phyloP scores from a whole-genome alignment of 768 basidiomycete species.

The Podaxis sp. region DNA sequence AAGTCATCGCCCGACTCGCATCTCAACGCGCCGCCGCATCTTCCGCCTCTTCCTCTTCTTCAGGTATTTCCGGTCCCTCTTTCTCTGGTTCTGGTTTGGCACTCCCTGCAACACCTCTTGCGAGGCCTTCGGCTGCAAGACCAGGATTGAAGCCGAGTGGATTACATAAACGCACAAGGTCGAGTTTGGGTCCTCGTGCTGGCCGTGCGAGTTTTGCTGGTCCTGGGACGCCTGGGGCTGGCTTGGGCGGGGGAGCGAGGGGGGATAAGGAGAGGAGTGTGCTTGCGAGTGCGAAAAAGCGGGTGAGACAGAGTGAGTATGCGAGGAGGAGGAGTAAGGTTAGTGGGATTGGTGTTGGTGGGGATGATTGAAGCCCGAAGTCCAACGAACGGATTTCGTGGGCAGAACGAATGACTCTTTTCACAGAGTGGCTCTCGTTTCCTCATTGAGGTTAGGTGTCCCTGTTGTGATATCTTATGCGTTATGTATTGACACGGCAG shows the following conservation, averaged over 20 bases:
- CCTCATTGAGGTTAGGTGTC: background rate
- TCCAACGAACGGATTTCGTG: background rate
- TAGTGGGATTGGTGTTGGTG: conserved; percentile 10
- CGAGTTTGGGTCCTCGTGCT: conserved; percentile 51
- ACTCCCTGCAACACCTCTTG: conserved; percentile 19
- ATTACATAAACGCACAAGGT: conserved; percentile 30
- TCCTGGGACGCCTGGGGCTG: conserved; percentile 19
- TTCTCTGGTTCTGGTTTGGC: conserved; percentile 11
- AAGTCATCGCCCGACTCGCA: conserved; percentile 74
- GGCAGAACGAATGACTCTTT: background rate
- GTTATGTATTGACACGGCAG: background rate
- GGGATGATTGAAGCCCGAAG: background rate
- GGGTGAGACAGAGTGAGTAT: conserved; percentile 77
- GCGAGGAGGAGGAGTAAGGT: conserved; percentile 52
- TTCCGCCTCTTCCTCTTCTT: conserved; percentile 24
- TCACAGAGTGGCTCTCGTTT: background rate
- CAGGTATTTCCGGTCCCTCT: background rate
- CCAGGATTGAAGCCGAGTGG: conserved; percentile 11
- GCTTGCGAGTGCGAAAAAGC: conserved; percentile 68
- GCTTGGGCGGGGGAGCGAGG: conserved; percentile 27
- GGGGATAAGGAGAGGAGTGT: conserved; percentile 28
- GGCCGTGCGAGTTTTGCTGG: conserved; percentile 37
- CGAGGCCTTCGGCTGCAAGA: conserved; percentile 19
- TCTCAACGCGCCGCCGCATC: conserved; percentile 60
- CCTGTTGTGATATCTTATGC: background rate